These are phyloP conservation scores for Ophiostoma sp. DNA, from an alignment of 2,329 filamentous ascomycete species.

Conservation along the genomic window DNA sequence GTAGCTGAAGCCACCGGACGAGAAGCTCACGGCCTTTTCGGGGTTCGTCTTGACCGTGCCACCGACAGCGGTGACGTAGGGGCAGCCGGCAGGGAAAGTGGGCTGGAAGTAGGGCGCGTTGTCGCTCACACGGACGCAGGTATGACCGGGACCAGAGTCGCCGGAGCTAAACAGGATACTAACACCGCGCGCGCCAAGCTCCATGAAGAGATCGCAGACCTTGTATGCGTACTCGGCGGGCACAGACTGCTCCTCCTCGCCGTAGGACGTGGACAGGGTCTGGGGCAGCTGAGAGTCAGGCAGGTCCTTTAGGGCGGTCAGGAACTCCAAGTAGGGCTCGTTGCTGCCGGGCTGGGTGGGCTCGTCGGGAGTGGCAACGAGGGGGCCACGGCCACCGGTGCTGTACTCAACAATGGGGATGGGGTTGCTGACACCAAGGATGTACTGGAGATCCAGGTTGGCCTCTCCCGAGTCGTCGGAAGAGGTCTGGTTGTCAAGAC, in stretches of 20 bases:
- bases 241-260: constrained; percentile 60
- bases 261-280: constrained; percentile 61
- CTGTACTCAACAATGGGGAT: constrained; percentile 54
- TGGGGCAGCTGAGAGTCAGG: constrained; percentile 49
- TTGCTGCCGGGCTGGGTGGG: constrained; percentile 50
- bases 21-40: constrained; percentile 31
- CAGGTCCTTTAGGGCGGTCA: constrained; percentile 53
- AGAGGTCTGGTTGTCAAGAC: constrained; percentile 44
- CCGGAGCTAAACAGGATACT: constrained; percentile 56
- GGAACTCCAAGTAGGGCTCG: constrained; percentile 62
- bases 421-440: constrained; percentile 50
- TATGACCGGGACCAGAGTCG: constrained; percentile 59
- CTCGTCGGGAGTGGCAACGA: constrained; percentile 47
- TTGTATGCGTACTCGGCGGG: constrained; percentile 55
- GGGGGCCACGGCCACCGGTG: constrained; percentile 54
- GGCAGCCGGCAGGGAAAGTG: constrained; percentile 36
- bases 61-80: constrained; percentile 49
- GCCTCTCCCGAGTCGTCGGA: constrained; percentile 44
- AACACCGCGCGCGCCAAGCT: constrained; percentile 63
- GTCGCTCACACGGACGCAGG: constrained; percentile 52
- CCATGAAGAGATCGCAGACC: constrained; percentile 58
- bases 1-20: constrained; percentile 44
- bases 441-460: constrained; percentile 59
- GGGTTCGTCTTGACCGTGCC: constrained; percentile 42
- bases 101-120: constrained; percentile 36